Base-by-base conservation (phyloP, 345 rosid species). In the Moricandia arvensis region DNA sequence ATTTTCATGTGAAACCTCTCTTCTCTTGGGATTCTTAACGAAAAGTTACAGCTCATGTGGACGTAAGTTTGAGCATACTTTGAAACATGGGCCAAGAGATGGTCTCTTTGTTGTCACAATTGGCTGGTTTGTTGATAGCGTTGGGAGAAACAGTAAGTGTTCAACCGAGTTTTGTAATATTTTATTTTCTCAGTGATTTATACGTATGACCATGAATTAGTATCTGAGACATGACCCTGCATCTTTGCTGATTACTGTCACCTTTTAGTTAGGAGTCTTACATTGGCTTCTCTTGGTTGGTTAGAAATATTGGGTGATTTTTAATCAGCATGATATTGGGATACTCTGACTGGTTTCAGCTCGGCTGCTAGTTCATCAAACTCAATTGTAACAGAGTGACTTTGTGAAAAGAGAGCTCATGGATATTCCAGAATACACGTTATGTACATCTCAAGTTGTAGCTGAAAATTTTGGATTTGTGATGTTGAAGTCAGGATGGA, bases 71-170 rank as follows among this genome's bases (percentile, higher is more conserved):
- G 96, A 91, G 83, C 97, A 94, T 75, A 90, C 97, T 57, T 61
- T 88, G 80, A 91, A 89, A 80, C 91, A 94, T 84, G 98, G 97
- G 68, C 81, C 87, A 11, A 89, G 79, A 84, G 87, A 83, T 33
- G 96, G 96, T 69, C 93, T 94, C 57, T 88, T 79, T 76, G 80
- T 94, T 69, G 97, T 94, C 41, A 87, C 91, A 3, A 85, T 94
- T 49, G 96, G 89, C 71, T 94, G 98, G 98, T 90, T 94, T 80
- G 97, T 91, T 49, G 98, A 94, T 64, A 90, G 98, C 53, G 98
- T 91, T 75, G 82, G 73, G 85, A 86, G 87, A 74, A 89, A 90
- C 83, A 87, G 98, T 90, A 82, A 60, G 85, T 62, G 4, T 15
- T 75, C 6, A 16, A 24, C 24, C 24, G 1, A 21, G 24, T 21